Base-by-base conservation (phyloP, 2,329 filamentous ascomycete genomes). In the Phoma sp. region DNA sequence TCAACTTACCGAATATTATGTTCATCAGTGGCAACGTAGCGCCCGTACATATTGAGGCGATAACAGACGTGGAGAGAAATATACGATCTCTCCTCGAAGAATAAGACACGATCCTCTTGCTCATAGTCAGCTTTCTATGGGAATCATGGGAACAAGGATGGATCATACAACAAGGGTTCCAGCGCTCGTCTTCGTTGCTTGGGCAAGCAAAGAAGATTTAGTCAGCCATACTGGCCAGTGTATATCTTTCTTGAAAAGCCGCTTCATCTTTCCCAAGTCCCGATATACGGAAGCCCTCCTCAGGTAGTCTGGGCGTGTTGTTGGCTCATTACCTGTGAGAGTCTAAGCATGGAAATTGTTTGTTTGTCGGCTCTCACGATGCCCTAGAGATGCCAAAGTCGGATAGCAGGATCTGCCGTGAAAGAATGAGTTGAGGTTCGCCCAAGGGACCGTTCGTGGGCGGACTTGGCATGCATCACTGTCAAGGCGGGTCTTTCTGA, bases 1-100 rank as follows among this genome's bases (percentile, higher is more conserved):
- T 5, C 13, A 2, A 29, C 51, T 32, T 27, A 58, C 84, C 84
- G 67, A 86, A 85, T 9, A 86, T 74, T 32, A 86, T 76, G 43
- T 85, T 83, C 82, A 86, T 85, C 27, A 85, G 63, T 0, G 82
- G 83, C 0, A 83, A 57, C 12, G 68, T 67, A 3, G 62, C 61
- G 10, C 66, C 66, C 41, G 66, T 56, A 33, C 57, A 60, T 21
- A 64, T 33, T 22, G 65, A 69, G 12, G 67, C 55, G 12, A 65
- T 8, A 9, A 58, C 38, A 17, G 67, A 64, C 41, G 40, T 45
- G 6, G 53, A 19, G 27, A 69, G 51, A 19, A 61, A 58, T 17
- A 51, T 17, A 27, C 59, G 53, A 51, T 68, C 65, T 37, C 22
- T 47, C 15, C 21, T 22, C 13, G 63, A 51, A 15, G 67, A 48